These are phyloP conservation scores for Vigna nakashimae DNA, from an alignment of 306 rosid genomes.

Conservation along the genomic window DNA sequence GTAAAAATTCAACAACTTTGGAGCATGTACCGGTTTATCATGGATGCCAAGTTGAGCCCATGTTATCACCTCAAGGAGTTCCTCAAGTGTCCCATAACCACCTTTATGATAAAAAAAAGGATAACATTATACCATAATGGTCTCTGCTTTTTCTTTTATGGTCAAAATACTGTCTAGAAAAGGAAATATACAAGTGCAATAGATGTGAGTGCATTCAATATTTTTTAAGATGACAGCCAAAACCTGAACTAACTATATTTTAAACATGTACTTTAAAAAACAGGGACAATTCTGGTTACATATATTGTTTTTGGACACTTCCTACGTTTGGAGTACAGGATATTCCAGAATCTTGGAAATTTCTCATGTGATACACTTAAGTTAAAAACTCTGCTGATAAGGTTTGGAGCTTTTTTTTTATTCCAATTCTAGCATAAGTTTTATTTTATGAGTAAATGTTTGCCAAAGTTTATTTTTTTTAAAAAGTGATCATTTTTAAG, in stretches of 20 bases:
- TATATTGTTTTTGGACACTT: background rate
- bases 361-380: background rate
- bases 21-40: slow-evolving; percentile 76
- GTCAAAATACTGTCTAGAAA: background rate
- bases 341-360: background rate
- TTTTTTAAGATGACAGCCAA: background rate
- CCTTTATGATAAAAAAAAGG: slow-evolving; percentile 53
- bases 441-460: background rate
- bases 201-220: background rate
- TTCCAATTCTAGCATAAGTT: background rate
- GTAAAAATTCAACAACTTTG: background rate
- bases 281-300: background rate
- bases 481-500: background rate
- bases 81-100: slow-evolving; percentile 98
- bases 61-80: slow-evolving; percentile 95
- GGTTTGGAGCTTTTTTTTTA: background rate
- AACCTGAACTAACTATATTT: background rate
- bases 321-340: no score
- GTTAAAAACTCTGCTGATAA: no score
- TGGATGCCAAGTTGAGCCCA: slow-evolving; percentile 99
- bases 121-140: background rate
- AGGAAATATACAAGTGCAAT: background rate
- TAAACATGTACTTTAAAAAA: background rate
- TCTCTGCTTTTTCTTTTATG: no score
- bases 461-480: background rate